phyloP scores from a whole-genome alignment of 106 monocot genomes.

The Apostasia shenzhenica region DNA sequence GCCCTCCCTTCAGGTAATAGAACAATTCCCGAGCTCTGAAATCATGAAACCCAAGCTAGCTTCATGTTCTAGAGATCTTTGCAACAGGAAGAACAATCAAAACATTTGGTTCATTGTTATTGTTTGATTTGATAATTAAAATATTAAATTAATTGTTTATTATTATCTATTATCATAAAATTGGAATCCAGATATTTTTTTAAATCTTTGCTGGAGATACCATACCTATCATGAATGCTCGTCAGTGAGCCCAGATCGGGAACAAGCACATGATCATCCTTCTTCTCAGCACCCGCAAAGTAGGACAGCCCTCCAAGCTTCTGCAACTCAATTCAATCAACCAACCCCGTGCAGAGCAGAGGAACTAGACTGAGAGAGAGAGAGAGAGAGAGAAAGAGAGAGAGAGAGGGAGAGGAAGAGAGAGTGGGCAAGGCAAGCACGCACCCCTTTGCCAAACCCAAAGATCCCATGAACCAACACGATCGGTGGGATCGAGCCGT shows the following conservation, averaged over 20 bases:
- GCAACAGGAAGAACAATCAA: too few species aligned
- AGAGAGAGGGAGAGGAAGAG: background rate
- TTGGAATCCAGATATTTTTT: too few species aligned
- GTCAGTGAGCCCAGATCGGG: conserved; percentile 86
- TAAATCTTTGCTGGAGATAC: background rate
- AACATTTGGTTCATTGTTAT: too few species aligned
- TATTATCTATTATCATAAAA: too few species aligned
- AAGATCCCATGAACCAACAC: conserved; percentile 83
- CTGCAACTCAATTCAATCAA: conserved; percentile 20
- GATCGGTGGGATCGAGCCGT: conserved; percentile 59
- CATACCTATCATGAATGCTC: conserved; percentile 77
- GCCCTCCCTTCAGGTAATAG: conserved; percentile 24
- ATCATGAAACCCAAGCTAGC: background rate
- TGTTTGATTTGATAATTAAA: too few species aligned
- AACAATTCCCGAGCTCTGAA: conserved; percentile 20
- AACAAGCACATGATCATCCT: conserved; percentile 64
- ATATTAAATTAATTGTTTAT: too few species aligned
- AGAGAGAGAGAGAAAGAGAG: background rate
- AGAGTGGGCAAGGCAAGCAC: background rate
- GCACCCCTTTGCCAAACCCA: conserved; percentile 82
- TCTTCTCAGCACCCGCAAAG: conserved; percentile 83
- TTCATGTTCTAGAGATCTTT: background rate
- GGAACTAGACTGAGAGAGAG: background rate
- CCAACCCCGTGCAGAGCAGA: background rate
- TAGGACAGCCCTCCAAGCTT: conserved; percentile 78